Evolutionary conservation across 305 asterid species (phyloP).

Genomic region (Plantago lanceolata): DNA sequence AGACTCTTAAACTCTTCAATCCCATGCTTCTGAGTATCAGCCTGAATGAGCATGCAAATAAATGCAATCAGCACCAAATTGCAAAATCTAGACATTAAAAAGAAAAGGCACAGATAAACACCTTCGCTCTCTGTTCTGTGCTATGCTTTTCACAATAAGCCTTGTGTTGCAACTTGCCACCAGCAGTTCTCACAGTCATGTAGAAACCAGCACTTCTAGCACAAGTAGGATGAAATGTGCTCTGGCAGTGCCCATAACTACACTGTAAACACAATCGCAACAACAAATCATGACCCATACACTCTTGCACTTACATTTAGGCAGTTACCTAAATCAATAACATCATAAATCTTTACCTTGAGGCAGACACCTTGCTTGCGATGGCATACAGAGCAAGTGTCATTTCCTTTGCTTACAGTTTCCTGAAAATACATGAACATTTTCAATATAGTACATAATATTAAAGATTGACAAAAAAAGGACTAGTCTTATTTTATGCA

Average conservation of each 20-base stretch:
- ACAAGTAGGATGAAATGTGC: slow-evolving; percentile 91
- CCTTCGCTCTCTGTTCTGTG: slow-evolving; percentile 86
- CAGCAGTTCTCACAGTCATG: slow-evolving; percentile 65
- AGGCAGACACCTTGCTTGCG: slow-evolving; percentile 87
- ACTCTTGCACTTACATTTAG: slow-evolving; percentile 10
- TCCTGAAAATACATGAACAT: slow-evolving; percentile 45
- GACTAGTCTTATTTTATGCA: not conserved
- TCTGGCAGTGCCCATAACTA: slow-evolving; percentile 91
- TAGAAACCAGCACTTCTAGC: slow-evolving; percentile 93
- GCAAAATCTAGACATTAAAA: slow-evolving; percentile 9
- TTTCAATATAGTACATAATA: slow-evolving; percentile 7
- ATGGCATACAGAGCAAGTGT: slow-evolving; percentile 64
- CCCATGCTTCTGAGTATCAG: slow-evolving; percentile 68
- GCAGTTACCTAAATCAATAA: slow-evolving; percentile 11
- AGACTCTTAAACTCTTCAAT: slow-evolving; percentile 82
- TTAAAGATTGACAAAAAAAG: slow-evolving; percentile 1
- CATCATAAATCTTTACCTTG: slow-evolving; percentile 49
- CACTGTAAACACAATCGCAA: slow-evolving; percentile 54
- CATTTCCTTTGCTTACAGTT: slow-evolving; percentile 53
- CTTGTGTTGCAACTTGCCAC: slow-evolving; percentile 89
- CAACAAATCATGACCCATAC: slow-evolving; percentile 17
- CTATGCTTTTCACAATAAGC: slow-evolving; percentile 97
- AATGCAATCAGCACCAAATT: slow-evolving; percentile 20
- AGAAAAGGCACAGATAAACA: slow-evolving; percentile 22
- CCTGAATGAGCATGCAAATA: slow-evolving; percentile 40